Evolutionary conservation across 2,329 filamentous ascomycete species (phyloP).

Genomic region (Cordyceps cateniannulata): DNA sequence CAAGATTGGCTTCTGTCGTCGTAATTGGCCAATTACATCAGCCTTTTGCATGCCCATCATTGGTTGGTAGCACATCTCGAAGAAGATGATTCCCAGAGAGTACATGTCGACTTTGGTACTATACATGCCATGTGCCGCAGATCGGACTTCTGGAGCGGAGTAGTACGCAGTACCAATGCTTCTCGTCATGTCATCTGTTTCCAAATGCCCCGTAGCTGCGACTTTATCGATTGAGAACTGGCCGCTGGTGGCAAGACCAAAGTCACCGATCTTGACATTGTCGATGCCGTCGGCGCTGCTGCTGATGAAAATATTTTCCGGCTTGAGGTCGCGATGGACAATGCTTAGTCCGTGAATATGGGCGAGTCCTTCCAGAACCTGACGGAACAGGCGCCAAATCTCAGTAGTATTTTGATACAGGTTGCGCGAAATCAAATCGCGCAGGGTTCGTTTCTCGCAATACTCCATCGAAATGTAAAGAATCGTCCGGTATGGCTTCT

Average conservation of each 20-base stretch:
- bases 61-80: constrained; percentile 82
- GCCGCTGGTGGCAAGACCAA: constrained; percentile 86
- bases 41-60: constrained; percentile 62
- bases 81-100: constrained; percentile 93
- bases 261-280: constrained; percentile 94
- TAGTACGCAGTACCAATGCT: constrained; percentile 79
- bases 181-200: constrained; percentile 60
- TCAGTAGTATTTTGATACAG: constrained; percentile 69
- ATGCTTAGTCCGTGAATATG: constrained; percentile 90
- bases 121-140: constrained; percentile 68
- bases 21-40: constrained; percentile 59
- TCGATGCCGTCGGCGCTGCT: constrained; percentile 64
- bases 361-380: constrained; percentile 80
- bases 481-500: constrained; percentile 59
- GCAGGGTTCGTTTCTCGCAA: constrained; percentile 86
- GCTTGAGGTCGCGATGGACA: constrained; percentile 93
- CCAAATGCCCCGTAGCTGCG: constrained; percentile 29
- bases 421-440: constrained; percentile 75
- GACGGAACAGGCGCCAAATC: constrained; percentile 84
- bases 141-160: constrained; percentile 84
- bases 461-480: constrained; percentile 99
- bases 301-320: constrained; percentile 90
- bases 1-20: constrained; percentile 60
- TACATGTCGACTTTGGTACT: constrained; percentile 99
- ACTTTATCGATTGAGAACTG: constrained; percentile 61